These are phyloP conservation scores for Rhodotorula toruloides DNA, from an alignment of 768 basidiomycete genomes.

Conservation along the genomic window DNA sequence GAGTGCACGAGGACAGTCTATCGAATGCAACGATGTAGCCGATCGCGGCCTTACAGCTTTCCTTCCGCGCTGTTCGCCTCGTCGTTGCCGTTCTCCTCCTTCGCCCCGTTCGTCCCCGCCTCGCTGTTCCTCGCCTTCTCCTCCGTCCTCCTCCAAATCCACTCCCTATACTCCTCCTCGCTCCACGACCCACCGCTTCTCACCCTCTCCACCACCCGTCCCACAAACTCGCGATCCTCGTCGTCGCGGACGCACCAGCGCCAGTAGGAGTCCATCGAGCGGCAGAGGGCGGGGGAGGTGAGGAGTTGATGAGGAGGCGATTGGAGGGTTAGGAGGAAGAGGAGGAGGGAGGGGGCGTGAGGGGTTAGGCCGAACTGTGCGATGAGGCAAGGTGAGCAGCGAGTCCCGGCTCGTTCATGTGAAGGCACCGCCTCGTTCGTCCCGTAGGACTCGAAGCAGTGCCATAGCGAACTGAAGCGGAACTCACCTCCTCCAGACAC, in stretches of 20 bases:
- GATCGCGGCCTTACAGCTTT: no score
- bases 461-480: neutral
- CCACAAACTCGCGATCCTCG: slow-evolving; percentile 16
- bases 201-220: neutral
- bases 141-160: slow-evolving; percentile 4
- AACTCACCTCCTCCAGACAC: slow-evolving; percentile 59
- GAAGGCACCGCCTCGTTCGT: no score
- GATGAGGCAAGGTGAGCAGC: no score
- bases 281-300: neutral
- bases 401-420: no score
- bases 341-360: slow-evolving; percentile 56
- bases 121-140: neutral
- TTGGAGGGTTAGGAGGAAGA: slow-evolving; percentile 55
- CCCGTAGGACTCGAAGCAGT: neutral
- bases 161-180: slow-evolving; percentile 12
- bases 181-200: slow-evolving; percentile 14
- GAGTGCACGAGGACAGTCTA: no score
- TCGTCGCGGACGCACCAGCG: slow-evolving; percentile 26
- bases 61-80: no score
- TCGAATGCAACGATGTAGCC: no score
- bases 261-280: slow-evolving; percentile 34
- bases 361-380: slow-evolving; percentile 54
- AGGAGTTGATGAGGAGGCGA: neutral
- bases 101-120: neutral
- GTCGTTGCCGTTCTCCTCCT: neutral